A percentile compares a stretch with the other conserved stretches of the same genome.
Conservation (phyloP, 352 stramenopile species). For the Phytophthora europaea region DNA sequence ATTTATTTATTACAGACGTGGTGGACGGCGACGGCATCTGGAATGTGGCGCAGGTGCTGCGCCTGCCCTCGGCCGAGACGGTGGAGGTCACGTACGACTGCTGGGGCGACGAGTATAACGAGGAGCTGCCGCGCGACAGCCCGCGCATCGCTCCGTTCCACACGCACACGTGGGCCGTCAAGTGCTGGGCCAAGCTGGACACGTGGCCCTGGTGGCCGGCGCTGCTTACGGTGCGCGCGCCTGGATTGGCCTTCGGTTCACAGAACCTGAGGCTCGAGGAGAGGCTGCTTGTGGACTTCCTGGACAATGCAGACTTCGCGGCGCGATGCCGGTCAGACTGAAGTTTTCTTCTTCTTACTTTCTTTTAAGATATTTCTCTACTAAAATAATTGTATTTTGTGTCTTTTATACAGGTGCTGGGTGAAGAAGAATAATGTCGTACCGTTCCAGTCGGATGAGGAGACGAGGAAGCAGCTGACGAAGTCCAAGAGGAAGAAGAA, state of each 20-base stretch:
- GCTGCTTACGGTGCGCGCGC: conserved; percentile 56
- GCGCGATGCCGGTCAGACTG: conserved; percentile 33
- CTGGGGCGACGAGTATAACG: conserved; percentile 69
- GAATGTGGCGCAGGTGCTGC: conserved; percentile 67
- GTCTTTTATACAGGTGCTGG: conserved; percentile 52
- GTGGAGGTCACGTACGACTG: conserved; percentile 67
- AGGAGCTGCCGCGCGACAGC: conserved; percentile 56
- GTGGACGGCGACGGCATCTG: conserved; percentile 68
- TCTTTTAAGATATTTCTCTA: background rate
- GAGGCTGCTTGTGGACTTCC: conserved; percentile 64
- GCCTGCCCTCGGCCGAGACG: conserved; percentile 24
- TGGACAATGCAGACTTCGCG: conserved; percentile 51
- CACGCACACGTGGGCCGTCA: conserved; percentile 76
- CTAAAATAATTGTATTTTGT: no score
- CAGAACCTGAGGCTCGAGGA: conserved; percentile 50
- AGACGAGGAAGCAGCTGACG: conserved; percentile 30
- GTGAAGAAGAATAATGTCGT: conserved; percentile 54
- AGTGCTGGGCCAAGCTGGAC: conserved; percentile 79
- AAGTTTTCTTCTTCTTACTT: conserved; percentile 11
- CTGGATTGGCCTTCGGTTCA: conserved; percentile 39
- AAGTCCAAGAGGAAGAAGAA: conserved; percentile 23
- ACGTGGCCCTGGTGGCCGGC: conserved; percentile 81
- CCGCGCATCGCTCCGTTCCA: conserved; percentile 71
- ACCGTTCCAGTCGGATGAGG: conserved; percentile 34
- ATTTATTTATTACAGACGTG: conserved; percentile 48